Percentiles rank a stretch among this genome's conserved stretches.
These are phyloP conservation scores for Fragaria vesca DNA, from an alignment of 306 rosid genomes.

Conservation along the genomic window DNA sequence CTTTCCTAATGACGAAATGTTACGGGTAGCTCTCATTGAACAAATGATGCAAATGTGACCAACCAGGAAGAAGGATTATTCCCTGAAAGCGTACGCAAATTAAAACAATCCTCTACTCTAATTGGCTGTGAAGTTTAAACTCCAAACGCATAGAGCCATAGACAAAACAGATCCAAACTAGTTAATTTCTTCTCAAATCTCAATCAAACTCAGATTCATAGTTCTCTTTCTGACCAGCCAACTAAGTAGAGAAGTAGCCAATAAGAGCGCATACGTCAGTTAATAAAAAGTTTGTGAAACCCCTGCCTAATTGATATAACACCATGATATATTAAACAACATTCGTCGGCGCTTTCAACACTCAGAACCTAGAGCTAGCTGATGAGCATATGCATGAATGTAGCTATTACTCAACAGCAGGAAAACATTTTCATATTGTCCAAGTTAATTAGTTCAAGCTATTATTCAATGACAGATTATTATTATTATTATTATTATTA, in stretches of 20 bases:
- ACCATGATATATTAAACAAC: no score
- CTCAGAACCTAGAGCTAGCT: no score
- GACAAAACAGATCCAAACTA: neutral
- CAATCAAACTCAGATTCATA: neutral
- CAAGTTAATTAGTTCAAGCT: neutral
- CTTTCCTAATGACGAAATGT: neutral
- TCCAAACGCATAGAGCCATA: neutral
- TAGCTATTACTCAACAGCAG: no score
- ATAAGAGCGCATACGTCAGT: neutral
- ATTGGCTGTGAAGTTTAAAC: neutral
- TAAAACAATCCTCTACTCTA: neutral
- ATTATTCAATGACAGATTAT: no score
- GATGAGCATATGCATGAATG: no score
- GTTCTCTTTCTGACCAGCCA: neutral
- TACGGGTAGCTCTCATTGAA: neutral
- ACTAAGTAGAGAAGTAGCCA: no score
- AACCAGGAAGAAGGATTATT: neutral
- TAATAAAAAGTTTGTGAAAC: no score
- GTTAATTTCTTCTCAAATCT: neutral
- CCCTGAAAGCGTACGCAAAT: neutral
- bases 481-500: no score
- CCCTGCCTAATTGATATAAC: neutral
- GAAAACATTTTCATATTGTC: neutral
- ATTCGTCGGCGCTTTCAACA: no score
- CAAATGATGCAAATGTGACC: neutral